phyloP scores from a whole-genome alignment of 78 protist genomes.

The Anaeramoeba flamelloides region DNA sequence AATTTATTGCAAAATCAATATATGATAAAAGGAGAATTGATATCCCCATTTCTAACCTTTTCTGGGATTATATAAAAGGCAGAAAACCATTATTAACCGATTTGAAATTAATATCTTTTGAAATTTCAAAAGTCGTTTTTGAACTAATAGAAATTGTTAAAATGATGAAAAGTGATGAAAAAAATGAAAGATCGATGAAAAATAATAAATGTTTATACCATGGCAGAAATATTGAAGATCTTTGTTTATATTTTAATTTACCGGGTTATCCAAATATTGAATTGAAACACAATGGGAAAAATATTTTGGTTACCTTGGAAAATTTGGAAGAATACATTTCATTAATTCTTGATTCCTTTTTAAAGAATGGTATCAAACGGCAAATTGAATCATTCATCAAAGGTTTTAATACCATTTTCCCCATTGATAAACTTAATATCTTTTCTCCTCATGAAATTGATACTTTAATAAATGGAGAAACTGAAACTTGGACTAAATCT shows the following conservation, averaged over 20 bases:
- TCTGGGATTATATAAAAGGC: too few species aligned
- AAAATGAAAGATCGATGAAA: not conserved
- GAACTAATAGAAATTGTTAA: not conserved
- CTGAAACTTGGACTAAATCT: constrained; percentile 2
- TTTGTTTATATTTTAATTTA: constrained; percentile 21
- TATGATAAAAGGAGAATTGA: constrained; percentile 40
- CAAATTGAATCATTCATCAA: constrained; percentile 38
- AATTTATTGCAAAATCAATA: constrained; percentile 40
- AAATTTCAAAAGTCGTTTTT: not conserved
- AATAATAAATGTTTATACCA: too few species aligned
- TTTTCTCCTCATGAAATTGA: constrained; percentile 35
- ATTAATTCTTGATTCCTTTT: constrained; percentile 12
- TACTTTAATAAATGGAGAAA: constrained; percentile 31
- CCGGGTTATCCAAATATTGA: constrained; percentile 29
- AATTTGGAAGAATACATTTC: constrained; percentile 33
- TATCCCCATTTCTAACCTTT: constrained; percentile 29
- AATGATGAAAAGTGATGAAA: not conserved
- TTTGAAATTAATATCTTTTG: not conserved
- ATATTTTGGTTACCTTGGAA: not conserved
- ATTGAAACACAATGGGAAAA: constrained; percentile 14
- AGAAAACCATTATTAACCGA: not conserved
- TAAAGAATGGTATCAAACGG: constrained; percentile 24
- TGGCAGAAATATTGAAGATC: constrained; percentile 15
- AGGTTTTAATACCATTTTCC: constrained; percentile 36
- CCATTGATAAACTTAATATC: constrained; percentile 17